These are phyloP conservation scores for Phytophthora pistaciae DNA, from an alignment of 352 stramenopile species.

Conservation along the genomic window DNA sequence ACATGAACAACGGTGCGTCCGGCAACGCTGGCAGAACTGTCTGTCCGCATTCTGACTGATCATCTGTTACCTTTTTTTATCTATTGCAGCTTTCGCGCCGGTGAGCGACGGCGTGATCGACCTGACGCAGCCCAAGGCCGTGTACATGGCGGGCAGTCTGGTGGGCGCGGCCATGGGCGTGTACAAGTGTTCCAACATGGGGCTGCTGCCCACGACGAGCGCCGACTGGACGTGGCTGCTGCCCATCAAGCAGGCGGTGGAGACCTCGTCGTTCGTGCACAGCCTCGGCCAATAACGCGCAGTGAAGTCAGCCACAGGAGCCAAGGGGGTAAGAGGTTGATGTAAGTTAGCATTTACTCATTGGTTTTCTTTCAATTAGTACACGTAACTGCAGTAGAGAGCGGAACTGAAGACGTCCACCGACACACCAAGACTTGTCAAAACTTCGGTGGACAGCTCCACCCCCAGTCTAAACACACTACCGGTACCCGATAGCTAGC, in stretches of 20 bases:
- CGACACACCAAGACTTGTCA: constrained; percentile 32
- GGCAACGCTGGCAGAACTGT: not conserved
- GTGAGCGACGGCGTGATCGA: constrained; percentile 83
- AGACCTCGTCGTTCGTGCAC: constrained; percentile 80
- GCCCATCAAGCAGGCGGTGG: constrained; percentile 82
- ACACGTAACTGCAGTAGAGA: constrained; percentile 43
- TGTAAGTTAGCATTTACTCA: constrained; percentile 41
- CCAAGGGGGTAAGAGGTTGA: not conserved
- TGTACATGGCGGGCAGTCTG: constrained; percentile 90
- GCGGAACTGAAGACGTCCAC: constrained; percentile 6
- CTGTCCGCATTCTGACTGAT: not conserved
- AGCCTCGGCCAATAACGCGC: constrained; percentile 42
- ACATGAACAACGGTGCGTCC: constrained; percentile 66
- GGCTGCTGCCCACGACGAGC: constrained; percentile 91
- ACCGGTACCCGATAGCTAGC: constrained; percentile 11
- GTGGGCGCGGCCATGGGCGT: constrained; percentile 88
- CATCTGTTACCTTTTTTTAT: constrained; percentile 3
- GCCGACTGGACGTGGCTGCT: constrained; percentile 94
- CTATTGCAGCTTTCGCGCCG: constrained; percentile 69
- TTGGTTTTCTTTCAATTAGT: constrained; percentile 40
- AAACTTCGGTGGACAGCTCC: constrained; percentile 29
- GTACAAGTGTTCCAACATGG: constrained; percentile 95
- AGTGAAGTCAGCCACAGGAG: not conserved
- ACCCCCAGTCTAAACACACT: not conserved
- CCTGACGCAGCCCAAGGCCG: constrained; percentile 89